Conservation (phyloP, 192 early-diverging fungal genomes). For the Mortierella claussenii region DNA sequence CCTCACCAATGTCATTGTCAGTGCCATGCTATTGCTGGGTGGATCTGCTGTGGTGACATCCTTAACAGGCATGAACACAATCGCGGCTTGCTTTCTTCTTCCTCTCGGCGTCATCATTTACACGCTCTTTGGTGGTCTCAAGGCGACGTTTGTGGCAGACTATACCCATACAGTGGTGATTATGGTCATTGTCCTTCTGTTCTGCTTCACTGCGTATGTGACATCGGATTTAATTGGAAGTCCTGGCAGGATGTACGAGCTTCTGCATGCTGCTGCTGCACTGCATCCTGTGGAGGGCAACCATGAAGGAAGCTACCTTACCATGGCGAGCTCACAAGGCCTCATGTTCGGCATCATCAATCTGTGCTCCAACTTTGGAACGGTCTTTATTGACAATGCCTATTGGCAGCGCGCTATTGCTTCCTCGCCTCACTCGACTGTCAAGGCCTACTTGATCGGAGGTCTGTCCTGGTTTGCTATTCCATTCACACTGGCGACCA, state of each 20-base stretch:
- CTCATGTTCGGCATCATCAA: slow-evolving; percentile 82
- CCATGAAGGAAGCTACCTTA: slow-evolving; percentile 67
- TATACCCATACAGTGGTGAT: slow-evolving; percentile 78
- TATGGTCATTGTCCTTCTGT: slow-evolving; percentile 75
- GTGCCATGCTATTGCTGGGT: slow-evolving; percentile 78
- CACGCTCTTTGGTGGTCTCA: slow-evolving; percentile 74
- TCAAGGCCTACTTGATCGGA: slow-evolving; percentile 77
- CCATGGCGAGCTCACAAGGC: slow-evolving; percentile 71
- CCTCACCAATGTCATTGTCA: slow-evolving; percentile 71
- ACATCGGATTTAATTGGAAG: slow-evolving; percentile 70
- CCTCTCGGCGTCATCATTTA: slow-evolving; percentile 77
- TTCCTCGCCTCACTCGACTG: slow-evolving; percentile 70
- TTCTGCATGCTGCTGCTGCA: slow-evolving; percentile 61
- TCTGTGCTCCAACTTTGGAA: slow-evolving; percentile 82
- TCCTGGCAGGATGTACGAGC: slow-evolving; percentile 73
- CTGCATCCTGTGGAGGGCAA: slow-evolving; percentile 69
- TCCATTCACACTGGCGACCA: slow-evolving; percentile 78
- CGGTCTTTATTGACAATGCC: slow-evolving; percentile 78
- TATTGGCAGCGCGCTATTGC: slow-evolving; percentile 84
- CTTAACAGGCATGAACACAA: slow-evolving; percentile 74
- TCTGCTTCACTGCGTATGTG: slow-evolving; percentile 74
- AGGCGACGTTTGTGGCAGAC: slow-evolving; percentile 80
- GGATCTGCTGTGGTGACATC: slow-evolving; percentile 74
- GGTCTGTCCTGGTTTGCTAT: slow-evolving; percentile 84
- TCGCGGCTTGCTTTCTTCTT: slow-evolving; percentile 71